Evolutionary conservation across 1,284 basidiomycete genomes (phyloP), one percentile per base, ranked within the genome.

Genomic region (Neonothopanus nambi): DNA sequence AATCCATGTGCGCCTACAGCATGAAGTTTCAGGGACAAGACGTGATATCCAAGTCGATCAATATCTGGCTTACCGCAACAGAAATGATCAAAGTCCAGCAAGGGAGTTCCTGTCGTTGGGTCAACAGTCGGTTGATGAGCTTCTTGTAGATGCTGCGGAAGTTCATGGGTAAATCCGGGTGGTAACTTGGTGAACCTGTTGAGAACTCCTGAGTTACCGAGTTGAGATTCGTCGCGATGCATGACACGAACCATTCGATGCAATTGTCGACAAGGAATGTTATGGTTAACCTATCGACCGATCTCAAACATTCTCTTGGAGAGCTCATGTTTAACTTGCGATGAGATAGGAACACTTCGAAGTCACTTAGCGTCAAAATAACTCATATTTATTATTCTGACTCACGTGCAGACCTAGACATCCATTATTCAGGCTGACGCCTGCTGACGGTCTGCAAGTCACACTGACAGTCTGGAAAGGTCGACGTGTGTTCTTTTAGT

Each of bases 1-100:
- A 93, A 87, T 0, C 91, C 91, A 70, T 93, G 91, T 1, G 90
- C 90, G 5, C 88, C 89, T 88, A 58, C 18, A 51, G n/a, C n/a
- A 20, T 41, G 28, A 28, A 41, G 24, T 11, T 4, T 33, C 30
- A 35, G 39, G 40, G 2, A 24, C 40, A 21, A 48, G 20, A 15
- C 9, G 33, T 11, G 30, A 8, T 28, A 17, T 13, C 33, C 17
- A 20, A 13, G 41, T 35, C 17, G 23, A 5, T n/a, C 18, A 26
- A 26, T 36, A 33, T 38, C n/a, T 44, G 6, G 53, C 73, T 51
- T 59, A 84, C 87, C 86, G 63, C 90, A 93, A 64, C 90, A 92
- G 63, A 84, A 89, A 51, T 84, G 78, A 59, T 91, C 82, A 41
- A 93, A 79, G 61, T 91, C 82, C 5, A 91, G 58, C 6, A 89